phyloP scores from a whole-genome alignment of 2,329 filamentous ascomycete species.

The Pseudogymnoascus sp. region DNA sequence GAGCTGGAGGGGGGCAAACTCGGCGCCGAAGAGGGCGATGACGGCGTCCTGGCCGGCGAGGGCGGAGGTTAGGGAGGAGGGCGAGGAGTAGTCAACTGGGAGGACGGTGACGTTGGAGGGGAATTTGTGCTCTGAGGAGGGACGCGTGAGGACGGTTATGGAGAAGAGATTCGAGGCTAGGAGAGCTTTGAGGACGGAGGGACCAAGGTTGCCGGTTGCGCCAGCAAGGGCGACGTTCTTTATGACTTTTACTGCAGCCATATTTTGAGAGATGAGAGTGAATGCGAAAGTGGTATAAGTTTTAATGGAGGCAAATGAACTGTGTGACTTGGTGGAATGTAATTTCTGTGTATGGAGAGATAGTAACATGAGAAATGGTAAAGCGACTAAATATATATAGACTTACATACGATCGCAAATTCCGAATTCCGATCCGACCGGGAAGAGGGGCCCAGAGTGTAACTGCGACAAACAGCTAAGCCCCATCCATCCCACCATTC shows the following conservation, averaged over 20 bases:
- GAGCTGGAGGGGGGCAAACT: constrained; percentile 35
- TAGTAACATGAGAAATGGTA: not conserved
- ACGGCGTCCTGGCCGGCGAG: constrained; percentile 51
- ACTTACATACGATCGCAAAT: not conserved
- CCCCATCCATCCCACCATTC: not conserved
- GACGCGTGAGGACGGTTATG: constrained; percentile 41
- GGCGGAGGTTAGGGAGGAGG: constrained; percentile 35
- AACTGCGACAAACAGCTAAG: not conserved
- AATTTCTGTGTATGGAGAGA: not conserved
- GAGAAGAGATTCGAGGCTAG: constrained; percentile 30
- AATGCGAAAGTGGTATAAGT: not conserved
- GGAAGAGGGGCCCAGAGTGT: not conserved
- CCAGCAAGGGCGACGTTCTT: constrained; percentile 32
- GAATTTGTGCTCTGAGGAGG: constrained; percentile 27
- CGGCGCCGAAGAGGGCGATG: constrained; percentile 37
- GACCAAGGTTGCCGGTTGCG: constrained; percentile 20
- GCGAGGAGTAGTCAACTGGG: constrained; percentile 36
- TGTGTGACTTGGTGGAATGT: not conserved
- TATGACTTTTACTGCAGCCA: constrained; percentile 14
- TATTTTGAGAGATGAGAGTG: not conserved
- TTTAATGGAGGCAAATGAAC: not conserved
- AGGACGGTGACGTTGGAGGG: constrained; percentile 33
- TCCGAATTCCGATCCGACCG: constrained; percentile 1
- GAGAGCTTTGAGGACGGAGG: constrained; percentile 19
- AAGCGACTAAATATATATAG: not conserved